Evolutionary conservation across 257 asterid genomes (phyloP).

Genomic region (Fraxinus excelsior): DNA sequence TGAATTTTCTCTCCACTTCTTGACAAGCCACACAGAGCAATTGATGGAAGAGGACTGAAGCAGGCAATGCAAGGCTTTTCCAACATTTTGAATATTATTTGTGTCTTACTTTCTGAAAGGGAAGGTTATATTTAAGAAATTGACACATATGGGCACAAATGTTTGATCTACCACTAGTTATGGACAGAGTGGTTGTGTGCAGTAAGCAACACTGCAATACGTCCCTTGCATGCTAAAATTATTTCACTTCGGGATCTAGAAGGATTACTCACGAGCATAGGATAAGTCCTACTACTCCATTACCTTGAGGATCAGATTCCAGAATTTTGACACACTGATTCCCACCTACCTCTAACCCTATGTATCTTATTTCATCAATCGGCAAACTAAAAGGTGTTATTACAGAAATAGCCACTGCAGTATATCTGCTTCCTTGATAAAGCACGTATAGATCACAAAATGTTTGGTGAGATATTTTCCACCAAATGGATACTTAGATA

Average conservation of each 20-base stretch:
- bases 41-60: too few relatives aligned
- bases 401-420: constrained; percentile 9
- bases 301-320: background rate
- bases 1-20: too few relatives aligned
- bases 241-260: background rate
- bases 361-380: background rate
- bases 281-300: background rate
- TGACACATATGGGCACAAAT: too few relatives aligned
- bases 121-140: too few relatives aligned
- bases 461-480: background rate
- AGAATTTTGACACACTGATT: background rate
- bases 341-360: background rate
- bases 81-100: too few relatives aligned
- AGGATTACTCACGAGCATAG: background rate
- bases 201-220: too few relatives aligned
- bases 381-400: background rate
- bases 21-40: too few relatives aligned
- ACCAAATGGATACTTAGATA: background rate
- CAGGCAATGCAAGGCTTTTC: too few relatives aligned
- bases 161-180: too few relatives aligned
- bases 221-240: too few relatives aligned
- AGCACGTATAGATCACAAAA: background rate
- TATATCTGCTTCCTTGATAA: background rate
- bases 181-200: too few relatives aligned
- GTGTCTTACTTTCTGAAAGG: too few relatives aligned